phyloP scores from a whole-genome alignment of 345 rosid species.

The Hypericum perforatum region DNA sequence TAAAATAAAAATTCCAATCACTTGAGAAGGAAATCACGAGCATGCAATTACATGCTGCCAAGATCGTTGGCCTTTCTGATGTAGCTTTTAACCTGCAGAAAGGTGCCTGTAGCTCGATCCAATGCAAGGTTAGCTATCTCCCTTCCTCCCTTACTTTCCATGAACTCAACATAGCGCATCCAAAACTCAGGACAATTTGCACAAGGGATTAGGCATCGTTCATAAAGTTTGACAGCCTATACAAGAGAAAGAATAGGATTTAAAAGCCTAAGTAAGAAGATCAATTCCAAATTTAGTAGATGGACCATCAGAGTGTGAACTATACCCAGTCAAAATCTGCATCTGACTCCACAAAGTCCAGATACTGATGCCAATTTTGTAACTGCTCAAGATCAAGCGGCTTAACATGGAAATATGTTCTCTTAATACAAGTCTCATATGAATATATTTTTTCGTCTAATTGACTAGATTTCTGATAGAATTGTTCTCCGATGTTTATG shows the following conservation, averaged over 20 bases:
- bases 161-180: constrained; percentile 81
- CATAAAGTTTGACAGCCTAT: constrained; percentile 78
- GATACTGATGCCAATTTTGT: constrained; percentile 77
- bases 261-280: constrained; percentile 5
- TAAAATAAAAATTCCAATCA: too few relatives aligned
- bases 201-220: constrained; percentile 86
- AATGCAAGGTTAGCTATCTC: constrained; percentile 79
- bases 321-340: constrained; percentile 91
- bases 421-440: constrained; percentile 53
- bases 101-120: constrained; percentile 55
- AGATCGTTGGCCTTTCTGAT: background rate
- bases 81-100: constrained; percentile 51
- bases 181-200: constrained; percentile 77
- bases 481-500: constrained; percentile 43
- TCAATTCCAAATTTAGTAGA: constrained; percentile 7
- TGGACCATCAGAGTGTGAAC: constrained; percentile 13
- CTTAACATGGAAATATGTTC: constrained; percentile 75
- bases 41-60: too few relatives aligned
- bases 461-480: constrained; percentile 38
- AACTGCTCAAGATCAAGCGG: constrained; percentile 51
- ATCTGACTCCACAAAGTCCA: constrained; percentile 64
- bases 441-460: constrained; percentile 41
- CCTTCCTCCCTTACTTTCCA: constrained; percentile 85
- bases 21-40: too few relatives aligned
- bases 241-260: constrained; percentile 7